phyloP scores from a whole-genome alignment of 31 red algal species.

The Odonthalia washingtoniensis region DNA sequence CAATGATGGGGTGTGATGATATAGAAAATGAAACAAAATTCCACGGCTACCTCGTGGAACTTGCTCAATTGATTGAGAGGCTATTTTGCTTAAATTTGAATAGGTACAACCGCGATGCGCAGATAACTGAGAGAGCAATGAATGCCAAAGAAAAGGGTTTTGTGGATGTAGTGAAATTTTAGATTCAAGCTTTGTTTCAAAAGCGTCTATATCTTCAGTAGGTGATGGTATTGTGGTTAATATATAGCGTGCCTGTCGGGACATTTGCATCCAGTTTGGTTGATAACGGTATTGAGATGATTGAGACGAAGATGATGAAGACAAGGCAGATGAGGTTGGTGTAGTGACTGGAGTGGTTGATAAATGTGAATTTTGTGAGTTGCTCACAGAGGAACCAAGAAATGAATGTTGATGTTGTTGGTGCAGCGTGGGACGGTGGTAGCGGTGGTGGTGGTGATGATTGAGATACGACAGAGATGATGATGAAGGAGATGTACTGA shows the following conservation, averaged over 20 bases:
- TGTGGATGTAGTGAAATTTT: constrained; percentile 3
- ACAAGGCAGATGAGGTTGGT: not conserved
- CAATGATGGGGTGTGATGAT: constrained; percentile 26
- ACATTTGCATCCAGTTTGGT: not conserved
- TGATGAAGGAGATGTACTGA: too few species aligned
- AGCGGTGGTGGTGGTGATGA: too few species aligned
- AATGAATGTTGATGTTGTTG: too few species aligned
- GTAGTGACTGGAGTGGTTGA: not conserved
- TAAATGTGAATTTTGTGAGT: not conserved
- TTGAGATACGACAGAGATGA: too few species aligned
- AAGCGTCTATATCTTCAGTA: not conserved
- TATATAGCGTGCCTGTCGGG: not conserved
- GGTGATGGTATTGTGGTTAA: not conserved
- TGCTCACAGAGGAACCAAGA: not conserved
- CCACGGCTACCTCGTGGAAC: constrained; percentile 48
- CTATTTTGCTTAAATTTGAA: constrained; percentile 13
- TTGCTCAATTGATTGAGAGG: constrained; percentile 8
- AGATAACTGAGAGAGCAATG: constrained; percentile 42
- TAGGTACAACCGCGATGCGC: not conserved
- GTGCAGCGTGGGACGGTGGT: too few species aligned
- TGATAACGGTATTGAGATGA: not conserved
- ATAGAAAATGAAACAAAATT: constrained; percentile 40
- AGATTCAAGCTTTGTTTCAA: not conserved
- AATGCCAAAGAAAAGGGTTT: constrained; percentile 71
- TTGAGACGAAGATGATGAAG: not conserved